Conservation (phyloP, 768 basidiomycete species). For the Cystoderma amianthinum region DNA sequence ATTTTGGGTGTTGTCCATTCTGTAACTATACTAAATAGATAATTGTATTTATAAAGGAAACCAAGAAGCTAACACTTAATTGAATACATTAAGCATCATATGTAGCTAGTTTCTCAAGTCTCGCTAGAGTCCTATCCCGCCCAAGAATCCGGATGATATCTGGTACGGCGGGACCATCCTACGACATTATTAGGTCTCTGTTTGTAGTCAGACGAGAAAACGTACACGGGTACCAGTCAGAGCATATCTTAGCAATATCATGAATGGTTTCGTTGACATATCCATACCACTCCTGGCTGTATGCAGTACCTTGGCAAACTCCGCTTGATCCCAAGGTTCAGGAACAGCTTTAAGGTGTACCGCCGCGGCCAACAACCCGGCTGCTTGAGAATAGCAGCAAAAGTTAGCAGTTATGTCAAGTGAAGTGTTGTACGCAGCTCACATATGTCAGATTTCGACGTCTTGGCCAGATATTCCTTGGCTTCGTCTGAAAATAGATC, state of each 20-base stretch:
- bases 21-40: too few species aligned
- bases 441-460: too few species aligned
- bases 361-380: too few species aligned
- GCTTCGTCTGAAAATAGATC: conserved; percentile 51
- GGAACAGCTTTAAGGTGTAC: too few species aligned
- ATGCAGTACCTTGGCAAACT: conserved; percentile 32
- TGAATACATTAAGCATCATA: too few species aligned
- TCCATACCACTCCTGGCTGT: conserved; percentile 31
- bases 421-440: too few species aligned
- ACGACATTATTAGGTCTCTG: conserved; percentile 1
- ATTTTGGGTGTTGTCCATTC: too few species aligned
- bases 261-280: conserved; percentile 45
- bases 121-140: conserved; percentile 28
- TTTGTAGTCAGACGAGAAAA: too few species aligned
- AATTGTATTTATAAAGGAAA: too few species aligned
- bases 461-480: conserved; percentile 37
- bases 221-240: conserved; percentile 82
- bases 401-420: too few species aligned
- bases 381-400: too few species aligned
- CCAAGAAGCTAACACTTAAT: too few species aligned
- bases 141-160: conserved; percentile 39
- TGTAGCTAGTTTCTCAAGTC: conserved; percentile 17
- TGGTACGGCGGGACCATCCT: conserved; percentile 44
- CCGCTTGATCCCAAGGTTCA: conserved; percentile 28
- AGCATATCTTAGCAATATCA: conserved; percentile 71